Evolutionary conservation across 345 rosid species (phyloP).

Genomic region (Citrus glauca): DNA sequence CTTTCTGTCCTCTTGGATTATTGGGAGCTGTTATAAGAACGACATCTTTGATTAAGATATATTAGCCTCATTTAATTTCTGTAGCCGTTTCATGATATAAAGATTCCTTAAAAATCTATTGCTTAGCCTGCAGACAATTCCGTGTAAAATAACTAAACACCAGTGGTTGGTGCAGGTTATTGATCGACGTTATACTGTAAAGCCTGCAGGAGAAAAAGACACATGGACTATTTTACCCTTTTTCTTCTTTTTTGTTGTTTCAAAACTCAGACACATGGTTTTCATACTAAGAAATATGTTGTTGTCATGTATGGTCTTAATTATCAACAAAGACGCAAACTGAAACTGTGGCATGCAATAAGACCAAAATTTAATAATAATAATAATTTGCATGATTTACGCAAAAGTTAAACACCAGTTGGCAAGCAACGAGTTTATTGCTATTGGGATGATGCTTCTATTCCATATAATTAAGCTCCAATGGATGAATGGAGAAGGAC

Average conservation of each 20-base stretch:
- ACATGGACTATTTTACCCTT: too few relatives aligned
- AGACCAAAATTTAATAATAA: neutral
- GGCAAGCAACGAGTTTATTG: slow-evolving; percentile 14
- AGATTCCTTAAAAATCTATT: neutral
- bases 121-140: neutral
- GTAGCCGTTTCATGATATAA: neutral
- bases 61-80: neutral
- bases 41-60: neutral
- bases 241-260: too few relatives aligned
- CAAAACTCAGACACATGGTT: neutral
- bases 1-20: neutral
- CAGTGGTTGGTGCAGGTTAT: neutral
- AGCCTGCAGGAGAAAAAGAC: neutral
- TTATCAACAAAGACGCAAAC: neutral
- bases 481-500: too few relatives aligned
- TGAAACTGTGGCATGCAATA: neutral
- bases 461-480: neutral
- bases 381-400: slow-evolving; percentile 3
- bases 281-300: neutral
- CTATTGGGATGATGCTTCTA: neutral
- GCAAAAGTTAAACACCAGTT: slow-evolving; percentile 21
- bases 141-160: too few relatives aligned
- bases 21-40: neutral
- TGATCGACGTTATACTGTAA: neutral
- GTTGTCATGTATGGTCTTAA: neutral